Base-by-base conservation (phyloP, 1,284 basidiomycete genomes). In the Exobasidium cylindrosporum region DNA sequence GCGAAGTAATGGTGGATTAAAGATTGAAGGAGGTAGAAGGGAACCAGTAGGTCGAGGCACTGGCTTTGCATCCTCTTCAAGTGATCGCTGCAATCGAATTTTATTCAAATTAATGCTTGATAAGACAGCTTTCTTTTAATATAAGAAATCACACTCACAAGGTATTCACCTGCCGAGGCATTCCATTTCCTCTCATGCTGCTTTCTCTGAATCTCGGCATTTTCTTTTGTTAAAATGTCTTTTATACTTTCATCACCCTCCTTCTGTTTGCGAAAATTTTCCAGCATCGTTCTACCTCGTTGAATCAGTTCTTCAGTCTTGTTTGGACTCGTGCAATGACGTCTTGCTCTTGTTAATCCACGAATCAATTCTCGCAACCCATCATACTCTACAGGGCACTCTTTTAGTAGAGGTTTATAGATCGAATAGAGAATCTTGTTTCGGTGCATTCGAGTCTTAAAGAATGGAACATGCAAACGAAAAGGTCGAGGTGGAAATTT, bases 1-100 rank as follows among this genome's bases (percentile, higher is more conserved):
- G 4, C 77, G 70, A 24, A 72, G 73, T 44, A 78, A 61, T 0
- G 76, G 76, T 7, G 63, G 60, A 54, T 78, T 78, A 60, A 54
- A 76, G 45, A 73, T 60, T 11, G 69, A 65, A 0, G 77, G 74
- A 1, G 73, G 66, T 17, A 79, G 45, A 28, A 79, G 61, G 0
- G 77, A 71, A 4, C 77, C 77, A 7, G 73, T 71, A 61, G 66
- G 71, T 28, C 65, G 70, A 7, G 72, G 58, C n/a, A 65, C 63
- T 28, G 65, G 66, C 23, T 46, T 54, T 0, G 69, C 69, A 13
- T 67, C 57, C 57, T 64, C 67, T 21, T 54, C 35, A 4, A 54
- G 13, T 7, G 52, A 54, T 17, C 52, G 52, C 6, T 6, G 47
- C 6, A 5, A 43, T 54, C 55, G 64, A 23, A 14, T 23, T 13